Evolutionary conservation across 2,329 filamentous ascomycete species (phyloP).

Genomic region (Ophiosphaerella korrae): DNA sequence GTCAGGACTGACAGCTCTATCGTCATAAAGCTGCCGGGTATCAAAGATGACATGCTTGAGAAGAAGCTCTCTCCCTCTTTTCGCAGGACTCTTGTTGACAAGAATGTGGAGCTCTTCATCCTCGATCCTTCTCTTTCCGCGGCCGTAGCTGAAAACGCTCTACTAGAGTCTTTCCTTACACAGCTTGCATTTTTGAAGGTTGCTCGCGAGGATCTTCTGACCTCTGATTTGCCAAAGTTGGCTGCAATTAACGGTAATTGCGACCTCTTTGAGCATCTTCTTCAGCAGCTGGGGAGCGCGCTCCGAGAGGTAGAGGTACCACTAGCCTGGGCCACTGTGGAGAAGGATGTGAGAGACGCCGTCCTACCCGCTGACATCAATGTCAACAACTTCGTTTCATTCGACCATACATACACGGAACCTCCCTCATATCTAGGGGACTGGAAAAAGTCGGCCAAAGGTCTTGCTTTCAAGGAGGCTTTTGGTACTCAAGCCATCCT

Average conservation of each 20-base stretch:
- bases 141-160: constrained; percentile 68
- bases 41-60: constrained; percentile 88
- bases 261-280: constrained; percentile 66
- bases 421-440: constrained; percentile 68
- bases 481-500: constrained; percentile 75
- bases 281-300: constrained; percentile 66
- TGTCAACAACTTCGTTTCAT: constrained; percentile 80
- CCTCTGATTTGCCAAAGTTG: constrained; percentile 69
- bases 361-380: constrained; percentile 69
- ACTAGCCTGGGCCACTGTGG: constrained; percentile 76
- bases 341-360: constrained; percentile 61
- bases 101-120: constrained; percentile 73
- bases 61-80: constrained; percentile 77
- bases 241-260: constrained; percentile 63
- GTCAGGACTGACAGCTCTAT: constrained; percentile 74
- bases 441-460: constrained; percentile 86
- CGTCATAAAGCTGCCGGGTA: constrained; percentile 74
- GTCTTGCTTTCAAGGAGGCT: constrained; percentile 90
- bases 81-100: constrained; percentile 72
- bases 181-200: constrained; percentile 85
- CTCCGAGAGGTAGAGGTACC: constrained; percentile 77
- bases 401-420: constrained; percentile 77
- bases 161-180: constrained; percentile 68
- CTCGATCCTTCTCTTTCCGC: constrained; percentile 73
- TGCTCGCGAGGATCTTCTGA: constrained; percentile 68